These are phyloP conservation scores for Typha latifolia DNA, from an alignment of 176 grass and related monocot genomes.

Conservation along the genomic window DNA sequence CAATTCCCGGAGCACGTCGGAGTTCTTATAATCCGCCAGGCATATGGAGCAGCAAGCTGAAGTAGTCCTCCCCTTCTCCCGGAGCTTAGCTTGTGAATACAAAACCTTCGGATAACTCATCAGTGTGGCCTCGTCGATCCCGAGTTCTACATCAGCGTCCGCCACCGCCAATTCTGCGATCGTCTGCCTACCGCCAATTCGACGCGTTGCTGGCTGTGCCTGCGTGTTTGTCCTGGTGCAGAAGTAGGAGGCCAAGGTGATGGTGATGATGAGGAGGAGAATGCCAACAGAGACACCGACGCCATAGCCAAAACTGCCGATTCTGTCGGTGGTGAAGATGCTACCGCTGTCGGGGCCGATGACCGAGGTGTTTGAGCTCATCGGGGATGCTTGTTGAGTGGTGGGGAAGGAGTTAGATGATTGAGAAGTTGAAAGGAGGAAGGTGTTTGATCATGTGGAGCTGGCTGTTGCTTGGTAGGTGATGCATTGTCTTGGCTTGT, in stretches of 20 bases:
- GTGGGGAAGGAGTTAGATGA: not conserved
- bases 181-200: no score
- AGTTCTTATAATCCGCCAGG: conserved; percentile 67
- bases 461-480: not conserved
- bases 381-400: not conserved
- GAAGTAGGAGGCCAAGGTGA: conserved; percentile 58
- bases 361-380: not conserved
- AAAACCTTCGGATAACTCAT: conserved; percentile 40
- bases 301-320: conserved; percentile 53
- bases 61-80: conserved; percentile 3
- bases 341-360: conserved; percentile 2
- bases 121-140: conserved; percentile 58
- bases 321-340: conserved; percentile 34
- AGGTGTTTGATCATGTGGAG: not conserved
- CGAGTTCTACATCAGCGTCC: conserved; percentile 25
- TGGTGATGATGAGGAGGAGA: conserved; percentile 53
- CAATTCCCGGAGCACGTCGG: conserved; percentile 66
- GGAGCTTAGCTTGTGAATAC: conserved; percentile 34
- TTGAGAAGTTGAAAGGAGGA: not conserved
- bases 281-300: conserved; percentile 58
- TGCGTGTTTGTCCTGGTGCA: conserved; percentile 34
- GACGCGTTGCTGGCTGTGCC: not conserved
- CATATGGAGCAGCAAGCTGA: conserved; percentile 81
- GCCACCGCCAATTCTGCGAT: not conserved
- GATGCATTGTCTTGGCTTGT: not conserved